Conservation (phyloP, 495 filamentous ascomycete species). For the Aspergillus campestris region DNA sequence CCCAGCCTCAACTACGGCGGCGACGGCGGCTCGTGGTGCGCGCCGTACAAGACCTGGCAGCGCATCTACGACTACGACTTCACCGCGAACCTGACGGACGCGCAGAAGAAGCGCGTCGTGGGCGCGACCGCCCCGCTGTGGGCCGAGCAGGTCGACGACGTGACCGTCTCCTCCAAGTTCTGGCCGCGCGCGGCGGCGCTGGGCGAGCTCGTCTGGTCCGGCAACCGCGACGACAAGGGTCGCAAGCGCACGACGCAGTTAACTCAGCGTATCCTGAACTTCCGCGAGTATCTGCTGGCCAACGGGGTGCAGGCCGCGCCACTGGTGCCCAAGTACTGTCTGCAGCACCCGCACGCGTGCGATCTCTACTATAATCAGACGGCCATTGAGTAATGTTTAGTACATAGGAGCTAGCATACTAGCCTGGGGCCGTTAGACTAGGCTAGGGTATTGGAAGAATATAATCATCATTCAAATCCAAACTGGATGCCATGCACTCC, state of each 20-base stretch:
- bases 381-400: conserved; percentile 16
- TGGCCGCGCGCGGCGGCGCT: conserved; percentile 50
- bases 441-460: no score
- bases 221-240: conserved; percentile 40
- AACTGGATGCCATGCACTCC: no score
- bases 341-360: conserved; percentile 48
- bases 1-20: conserved; percentile 48
- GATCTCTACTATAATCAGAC: conserved; percentile 45
- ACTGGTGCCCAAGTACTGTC: conserved; percentile 46
- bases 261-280: conserved; percentile 49
- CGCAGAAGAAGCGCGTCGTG: conserved; percentile 37
- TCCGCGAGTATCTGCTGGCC: conserved; percentile 48
- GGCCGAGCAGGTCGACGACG: conserved; percentile 48
- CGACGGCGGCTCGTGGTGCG: conserved; percentile 49
- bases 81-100: conserved; percentile 36
- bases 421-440: no score
- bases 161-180: conserved; percentile 37
- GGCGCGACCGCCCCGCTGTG: conserved; percentile 46
- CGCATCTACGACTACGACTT: conserved; percentile 55
- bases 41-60: conserved; percentile 53
- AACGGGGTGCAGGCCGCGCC: conserved; percentile 42
- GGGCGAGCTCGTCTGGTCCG: conserved; percentile 46
- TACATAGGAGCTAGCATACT: no score
- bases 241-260: conserved; percentile 42
- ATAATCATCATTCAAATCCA: no score